Base-by-base conservation (phyloP, 164 flowering plant species). In the Liquidambar formosana region DNA sequence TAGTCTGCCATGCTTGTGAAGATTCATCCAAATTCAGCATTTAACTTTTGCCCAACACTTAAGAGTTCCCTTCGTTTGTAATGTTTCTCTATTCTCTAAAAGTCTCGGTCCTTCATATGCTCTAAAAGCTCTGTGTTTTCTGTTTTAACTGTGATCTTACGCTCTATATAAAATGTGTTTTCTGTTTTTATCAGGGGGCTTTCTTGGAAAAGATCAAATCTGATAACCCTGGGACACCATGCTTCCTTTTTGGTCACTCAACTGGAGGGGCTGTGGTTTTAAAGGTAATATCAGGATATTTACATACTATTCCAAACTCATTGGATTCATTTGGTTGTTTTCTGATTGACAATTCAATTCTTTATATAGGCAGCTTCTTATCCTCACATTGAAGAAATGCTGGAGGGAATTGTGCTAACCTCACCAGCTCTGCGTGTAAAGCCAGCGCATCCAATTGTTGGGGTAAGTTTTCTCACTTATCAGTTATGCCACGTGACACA, bases 191-290 rank as follows among this genome's bases (percentile, higher is more conserved):
- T n/a, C 80, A 95, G 98, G 92, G 82, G 45, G 84, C 92, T 65
- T 92, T 94, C 71, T 73, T 94, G 75, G 89, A 84, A 69, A 94
- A 92, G 73, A 71, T 94, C 47, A 92, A 78, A 79, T 71, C 71
- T 21, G 99, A 93, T 54, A 74, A 95, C 68, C 99, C 95, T 44
- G 90, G 87, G n/a, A 65, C 80, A 45, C 99, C 99, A 25, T 91
- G 97, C 82, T 95, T 95, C 71, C 89, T 95, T 61, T 95, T 84
- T 82, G 99, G 99, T 38, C 99, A 95, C 70, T 95, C 99, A 46
- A 95, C 99, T 51, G 99, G 99, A 26, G 99, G 99, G 6, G 97
- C 99, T 71, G 95, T 95, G 23, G 97, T 93, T 78, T 81, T 95
- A 74, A 95, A 95, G 93, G 99, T 95, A 73, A 65, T 19, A 28